These are phyloP conservation scores for Ziziphus jujuba DNA, from an alignment of 306 rosid genomes.

Conservation along the genomic window DNA sequence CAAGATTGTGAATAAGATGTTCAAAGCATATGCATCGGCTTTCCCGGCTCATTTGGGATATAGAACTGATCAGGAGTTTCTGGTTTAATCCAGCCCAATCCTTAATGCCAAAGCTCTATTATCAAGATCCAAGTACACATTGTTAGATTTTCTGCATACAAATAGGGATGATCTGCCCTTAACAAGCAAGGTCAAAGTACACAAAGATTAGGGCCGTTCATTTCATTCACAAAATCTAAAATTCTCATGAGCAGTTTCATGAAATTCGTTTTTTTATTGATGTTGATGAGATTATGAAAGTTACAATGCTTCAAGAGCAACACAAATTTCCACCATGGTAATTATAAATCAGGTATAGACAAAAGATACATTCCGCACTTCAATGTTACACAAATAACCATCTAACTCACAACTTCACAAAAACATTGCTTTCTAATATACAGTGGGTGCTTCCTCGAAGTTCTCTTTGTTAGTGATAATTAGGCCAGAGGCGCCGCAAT, in stretches of 20 bases:
- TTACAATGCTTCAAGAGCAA: background rate
- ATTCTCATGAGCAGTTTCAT: background rate
- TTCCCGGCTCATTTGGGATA: no score
- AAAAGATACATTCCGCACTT: conserved; percentile 3
- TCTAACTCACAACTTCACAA: conserved; percentile 3
- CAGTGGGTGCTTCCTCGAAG: conserved; percentile 11
- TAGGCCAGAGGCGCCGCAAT: background rate
- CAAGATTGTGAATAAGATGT: no score
- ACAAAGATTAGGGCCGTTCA: no score
- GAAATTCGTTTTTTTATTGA: background rate
- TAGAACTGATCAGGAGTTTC: no score
- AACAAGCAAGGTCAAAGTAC: no score
- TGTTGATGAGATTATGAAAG: background rate
- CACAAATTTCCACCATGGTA: background rate
- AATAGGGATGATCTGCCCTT: no score
- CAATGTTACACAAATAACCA: conserved; percentile 9
- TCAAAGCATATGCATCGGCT: no score
- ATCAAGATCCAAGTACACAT: no score
- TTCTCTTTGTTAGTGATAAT: conserved; percentile 12
- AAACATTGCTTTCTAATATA: conserved; percentile 15
- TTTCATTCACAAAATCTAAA: no score
- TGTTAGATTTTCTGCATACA: no score
- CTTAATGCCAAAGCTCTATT: no score
- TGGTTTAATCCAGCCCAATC: no score
- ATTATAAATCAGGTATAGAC: conserved; percentile 3